These are phyloP conservation scores for Murraya paniculata DNA, from an alignment of 345 rosid species.

Conservation along the genomic window DNA sequence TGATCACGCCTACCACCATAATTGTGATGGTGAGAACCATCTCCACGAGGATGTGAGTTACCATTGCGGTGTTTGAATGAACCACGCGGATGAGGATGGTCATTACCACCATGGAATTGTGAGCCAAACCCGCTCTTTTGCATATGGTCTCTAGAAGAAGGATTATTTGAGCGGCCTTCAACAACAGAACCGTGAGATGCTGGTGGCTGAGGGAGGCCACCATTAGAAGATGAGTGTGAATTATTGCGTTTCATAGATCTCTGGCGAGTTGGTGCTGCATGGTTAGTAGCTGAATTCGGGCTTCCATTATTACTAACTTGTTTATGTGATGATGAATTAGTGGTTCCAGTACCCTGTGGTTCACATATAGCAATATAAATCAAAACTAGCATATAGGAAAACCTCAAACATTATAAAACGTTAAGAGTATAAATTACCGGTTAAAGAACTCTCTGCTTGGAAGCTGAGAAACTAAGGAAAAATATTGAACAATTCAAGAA, in stretches of 20 bases:
- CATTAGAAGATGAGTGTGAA: constrained; percentile 34
- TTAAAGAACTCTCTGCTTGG: not conserved
- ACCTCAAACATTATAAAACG: not conserved
- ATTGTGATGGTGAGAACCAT: constrained; percentile 65
- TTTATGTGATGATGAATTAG: constrained; percentile 31
- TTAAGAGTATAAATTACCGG: not conserved
- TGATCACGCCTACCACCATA: constrained; percentile 78
- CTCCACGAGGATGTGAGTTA: constrained; percentile 45
- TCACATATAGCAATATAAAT: not conserved
- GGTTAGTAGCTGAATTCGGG: constrained; percentile 35
- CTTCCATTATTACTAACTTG: constrained; percentile 32
- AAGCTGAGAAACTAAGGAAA: not conserved
- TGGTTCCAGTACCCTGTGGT: constrained; percentile 38
- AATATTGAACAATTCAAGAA: not conserved
- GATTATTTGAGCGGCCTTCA: constrained; percentile 33
- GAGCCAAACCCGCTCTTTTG: constrained; percentile 54
- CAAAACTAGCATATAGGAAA: not conserved
- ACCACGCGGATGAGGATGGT: constrained; percentile 61
- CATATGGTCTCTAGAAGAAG: constrained; percentile 53
- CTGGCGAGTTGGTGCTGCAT: constrained; percentile 30
- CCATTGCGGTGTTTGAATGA: constrained; percentile 61
- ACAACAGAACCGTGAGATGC: constrained; percentile 31
- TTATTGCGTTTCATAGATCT: constrained; percentile 42
- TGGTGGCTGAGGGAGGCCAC: constrained; percentile 36
- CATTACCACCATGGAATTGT: constrained; percentile 48